Percentiles rank a stretch among this genome's conserved stretches.
Evolutionary conservation across 345 rosid genomes (phyloP).

Genomic region (Eucalyptus cladocalyx): DNA sequence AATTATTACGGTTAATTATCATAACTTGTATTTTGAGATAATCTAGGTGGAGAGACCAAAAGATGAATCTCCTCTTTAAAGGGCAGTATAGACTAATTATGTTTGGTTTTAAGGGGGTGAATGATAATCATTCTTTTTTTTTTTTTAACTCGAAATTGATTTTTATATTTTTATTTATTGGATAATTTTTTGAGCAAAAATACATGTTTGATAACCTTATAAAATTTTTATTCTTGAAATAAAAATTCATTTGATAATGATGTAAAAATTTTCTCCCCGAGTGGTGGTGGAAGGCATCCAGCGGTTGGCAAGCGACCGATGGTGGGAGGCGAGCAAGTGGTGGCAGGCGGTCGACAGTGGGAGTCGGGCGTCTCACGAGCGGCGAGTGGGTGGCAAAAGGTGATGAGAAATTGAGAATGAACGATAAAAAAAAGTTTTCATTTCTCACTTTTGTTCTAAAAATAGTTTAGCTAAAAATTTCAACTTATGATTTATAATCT

Average conservation of each 20-base stretch:
- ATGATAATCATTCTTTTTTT: too few species aligned
- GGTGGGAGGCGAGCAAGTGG: accelerated
- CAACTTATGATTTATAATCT: accelerated
- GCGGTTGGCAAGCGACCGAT: accelerated
- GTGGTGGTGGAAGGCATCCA: too few species aligned
- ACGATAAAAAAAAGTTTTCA: too few species aligned
- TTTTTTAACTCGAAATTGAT: accelerated
- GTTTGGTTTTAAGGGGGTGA: not conserved
- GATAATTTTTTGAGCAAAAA: too few species aligned
- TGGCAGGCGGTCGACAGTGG: accelerated
- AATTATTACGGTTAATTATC: not conserved
- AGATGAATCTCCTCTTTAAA: not conserved
- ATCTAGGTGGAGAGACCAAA: not conserved
- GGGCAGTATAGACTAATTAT: not conserved
- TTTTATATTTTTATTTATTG: accelerated
- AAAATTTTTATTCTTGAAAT: accelerated
- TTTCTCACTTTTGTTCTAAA: accelerated
- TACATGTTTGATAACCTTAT: accelerated
- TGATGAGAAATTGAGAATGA: too few species aligned
- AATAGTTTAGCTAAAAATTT: too few species aligned
- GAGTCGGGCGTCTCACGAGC: accelerated
- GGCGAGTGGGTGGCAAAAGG: accelerated
- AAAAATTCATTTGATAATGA: too few species aligned
- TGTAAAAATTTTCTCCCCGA: accelerated
- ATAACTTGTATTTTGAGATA: not conserved